These are phyloP conservation scores for Limtongia smithiae DNA, from an alignment of 805 yeast genomes.

Conservation along the genomic window DNA sequence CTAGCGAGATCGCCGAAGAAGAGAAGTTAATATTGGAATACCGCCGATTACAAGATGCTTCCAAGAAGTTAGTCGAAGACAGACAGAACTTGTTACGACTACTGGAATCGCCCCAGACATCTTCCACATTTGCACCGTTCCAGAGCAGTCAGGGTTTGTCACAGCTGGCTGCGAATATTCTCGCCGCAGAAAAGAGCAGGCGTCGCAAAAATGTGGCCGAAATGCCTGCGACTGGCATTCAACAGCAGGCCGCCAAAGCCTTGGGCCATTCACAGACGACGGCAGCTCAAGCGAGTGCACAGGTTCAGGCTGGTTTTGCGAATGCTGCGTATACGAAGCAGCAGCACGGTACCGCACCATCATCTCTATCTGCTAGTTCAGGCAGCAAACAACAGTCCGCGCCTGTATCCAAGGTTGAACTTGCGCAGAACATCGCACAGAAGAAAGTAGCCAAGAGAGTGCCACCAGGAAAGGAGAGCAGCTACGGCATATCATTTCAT, in stretches of 20 bases:
- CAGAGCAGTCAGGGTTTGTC: slow-evolving; percentile 85
- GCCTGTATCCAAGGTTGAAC: slow-evolving; percentile 16
- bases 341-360: background rate
- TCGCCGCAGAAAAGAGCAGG: slow-evolving; percentile 62
- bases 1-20: slow-evolving; percentile 97
- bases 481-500: slow-evolving; percentile 78
- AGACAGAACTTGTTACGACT: slow-evolving; percentile 72
- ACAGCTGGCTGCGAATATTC: slow-evolving; percentile 74
- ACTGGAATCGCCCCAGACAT: slow-evolving; percentile 81
- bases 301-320: background rate
- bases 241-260: slow-evolving; percentile 12
- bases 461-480: slow-evolving; percentile 48
- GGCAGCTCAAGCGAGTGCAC: background rate
- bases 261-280: slow-evolving; percentile 18
- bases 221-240: slow-evolving; percentile 32
- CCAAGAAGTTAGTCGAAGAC: slow-evolving; percentile 81
- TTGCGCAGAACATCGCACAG: slow-evolving; percentile 16
- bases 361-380: background rate
- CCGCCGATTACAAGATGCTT: slow-evolving; percentile 83
- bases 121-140: slow-evolving; percentile 71
- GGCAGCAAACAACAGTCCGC: background rate
- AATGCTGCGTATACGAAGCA: slow-evolving; percentile 3
- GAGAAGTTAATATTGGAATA: slow-evolving; percentile 92
- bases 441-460: slow-evolving; percentile 24
- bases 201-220: slow-evolving; percentile 35